Base-by-base conservation (phyloP, 768 basidiomycete genomes). In the Boletus bicolor region DNA sequence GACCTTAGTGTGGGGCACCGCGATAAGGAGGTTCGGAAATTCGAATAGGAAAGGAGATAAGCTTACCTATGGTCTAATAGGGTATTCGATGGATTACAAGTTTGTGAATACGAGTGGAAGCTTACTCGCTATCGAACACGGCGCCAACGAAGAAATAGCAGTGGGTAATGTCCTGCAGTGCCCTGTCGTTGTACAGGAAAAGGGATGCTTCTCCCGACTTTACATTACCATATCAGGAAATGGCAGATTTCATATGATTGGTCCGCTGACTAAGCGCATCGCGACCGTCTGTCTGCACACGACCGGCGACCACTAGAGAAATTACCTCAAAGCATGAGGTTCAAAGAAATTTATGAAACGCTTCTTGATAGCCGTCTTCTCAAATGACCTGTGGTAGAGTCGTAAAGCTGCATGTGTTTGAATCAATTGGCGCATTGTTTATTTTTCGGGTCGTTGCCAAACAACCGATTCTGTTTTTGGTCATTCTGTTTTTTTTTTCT, bases 11-110 rank as follows among this genome's bases (percentile, higher is more conserved):
- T 19, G 35, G 59, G 44, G 63, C 48, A 54, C 34, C 24, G 69
- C 67, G 69, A 71, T 71, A 70, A 70, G 69, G 59, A 68, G 54
- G 54, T 56, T 53, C 60, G 45, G 54, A 57, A 53, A 57, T 62
- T 57, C 44, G 26, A 66, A 70, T 64, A 66, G 66, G 34, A 28
- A 28, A 12, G 10, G 15, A 36, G 48, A 70, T 70, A 71, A 71
- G 69, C 64, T 50, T 55, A 66, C 71, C 49, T 47, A 9, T 15
- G 32, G 45, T 68, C 69, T 59, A 67, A 48, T 48, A n/a, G 62
- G 71, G 67, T 70, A 71, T 70, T 53, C 21, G 34, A 39, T 41
- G 43, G 28, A 34, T 41, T 49, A 45, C 5, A 21, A 5, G 41
- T 17, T 39, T 21, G 41, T 17, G 30, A 28, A 54, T 35, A 43